Conservation (phyloP, 2,329 filamentous ascomycete species). For the Xylariaceae sp. region DNA sequence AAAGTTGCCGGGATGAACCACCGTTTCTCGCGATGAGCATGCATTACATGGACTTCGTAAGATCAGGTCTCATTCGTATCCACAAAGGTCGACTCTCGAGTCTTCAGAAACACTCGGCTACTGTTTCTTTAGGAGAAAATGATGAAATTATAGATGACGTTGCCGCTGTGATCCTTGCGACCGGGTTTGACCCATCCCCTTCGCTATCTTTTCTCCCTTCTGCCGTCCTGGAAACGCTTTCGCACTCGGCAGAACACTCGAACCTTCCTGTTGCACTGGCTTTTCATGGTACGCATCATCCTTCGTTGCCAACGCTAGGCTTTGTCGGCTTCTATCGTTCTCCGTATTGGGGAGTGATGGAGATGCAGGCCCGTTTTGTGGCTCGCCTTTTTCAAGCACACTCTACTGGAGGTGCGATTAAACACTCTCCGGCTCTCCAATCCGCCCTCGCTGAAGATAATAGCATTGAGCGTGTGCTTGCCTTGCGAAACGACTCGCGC, state of each 20-base stretch:
- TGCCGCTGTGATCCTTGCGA: conserved; percentile 68
- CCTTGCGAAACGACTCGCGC: conserved; percentile 49
- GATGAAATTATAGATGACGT: conserved; percentile 48
- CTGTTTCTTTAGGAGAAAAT: conserved; percentile 22
- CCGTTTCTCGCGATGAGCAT: conserved; percentile 68
- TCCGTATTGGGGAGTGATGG: conserved; percentile 83
- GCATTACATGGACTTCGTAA: conserved; percentile 69
- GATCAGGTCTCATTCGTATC: conserved; percentile 56
- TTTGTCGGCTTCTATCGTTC: conserved; percentile 83
- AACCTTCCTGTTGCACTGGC: conserved; percentile 64
- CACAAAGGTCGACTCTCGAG: conserved; percentile 45
- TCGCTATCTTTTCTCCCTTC: conserved; percentile 62
- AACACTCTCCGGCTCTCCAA: conserved; percentile 29
- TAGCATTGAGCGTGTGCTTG: conserved; percentile 43
- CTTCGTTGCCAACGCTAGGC: conserved; percentile 59
- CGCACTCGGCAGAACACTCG: conserved; percentile 50
- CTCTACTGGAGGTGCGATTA: conserved; percentile 1
- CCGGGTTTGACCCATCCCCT: conserved; percentile 64
- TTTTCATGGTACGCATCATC: conserved; percentile 62
- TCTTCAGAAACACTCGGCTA: conserved; percentile 35
- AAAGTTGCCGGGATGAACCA: conserved; percentile 44
- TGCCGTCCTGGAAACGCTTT: conserved; percentile 51
- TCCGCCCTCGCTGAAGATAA: conserved; percentile 42
- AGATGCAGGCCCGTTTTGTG: conserved; percentile 75
- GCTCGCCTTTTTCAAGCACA: conserved; percentile 32